Percentiles rank a stretch among this genome's conserved stretches.
These are phyloP conservation scores for Podospora didyma DNA, from an alignment of 495 filamentous ascomycete genomes.

Conservation along the genomic window DNA sequence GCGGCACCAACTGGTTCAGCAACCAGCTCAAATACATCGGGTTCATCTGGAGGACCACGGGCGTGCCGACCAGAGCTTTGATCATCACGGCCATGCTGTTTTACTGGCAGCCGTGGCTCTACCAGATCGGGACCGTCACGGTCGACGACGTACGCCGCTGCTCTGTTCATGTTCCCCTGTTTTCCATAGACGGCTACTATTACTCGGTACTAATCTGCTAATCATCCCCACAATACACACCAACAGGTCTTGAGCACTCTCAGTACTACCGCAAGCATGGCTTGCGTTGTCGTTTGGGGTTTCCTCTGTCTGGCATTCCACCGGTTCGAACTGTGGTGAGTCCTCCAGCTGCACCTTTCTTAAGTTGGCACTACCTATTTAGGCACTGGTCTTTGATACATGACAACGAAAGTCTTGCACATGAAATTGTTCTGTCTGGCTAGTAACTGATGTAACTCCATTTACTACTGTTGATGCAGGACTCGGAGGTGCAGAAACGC, in stretches of 20 bases:
- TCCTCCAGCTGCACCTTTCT: background rate
- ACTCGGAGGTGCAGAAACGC: no score
- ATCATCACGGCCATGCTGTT: conserved; percentile 35
- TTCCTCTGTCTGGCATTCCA: conserved; percentile 44
- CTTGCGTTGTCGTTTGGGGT: conserved; percentile 41
- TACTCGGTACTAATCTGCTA: no score
- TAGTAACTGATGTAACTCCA: no score
- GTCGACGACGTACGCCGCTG: conserved; percentile 19
- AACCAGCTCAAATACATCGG: conserved; percentile 8
- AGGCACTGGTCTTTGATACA: no score
- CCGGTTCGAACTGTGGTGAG: conserved; percentile 25
- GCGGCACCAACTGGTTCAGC: conserved; percentile 14
- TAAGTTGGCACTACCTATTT: no score
- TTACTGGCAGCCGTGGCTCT: conserved; percentile 45
- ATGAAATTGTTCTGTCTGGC: no score
- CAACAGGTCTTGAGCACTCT: conserved; percentile 27
- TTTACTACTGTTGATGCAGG: no score
- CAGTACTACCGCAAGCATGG: conserved; percentile 33
- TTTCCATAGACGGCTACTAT: no score
- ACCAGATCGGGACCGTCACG: conserved; percentile 16
- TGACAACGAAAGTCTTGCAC: no score
- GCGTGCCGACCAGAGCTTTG: conserved; percentile 36
- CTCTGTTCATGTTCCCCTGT: no score
- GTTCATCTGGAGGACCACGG: conserved; percentile 4
- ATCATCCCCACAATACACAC: no score